Conservation (phyloP, 495 filamentous ascomycete species). For the Talaromyces nanjingensis region DNA sequence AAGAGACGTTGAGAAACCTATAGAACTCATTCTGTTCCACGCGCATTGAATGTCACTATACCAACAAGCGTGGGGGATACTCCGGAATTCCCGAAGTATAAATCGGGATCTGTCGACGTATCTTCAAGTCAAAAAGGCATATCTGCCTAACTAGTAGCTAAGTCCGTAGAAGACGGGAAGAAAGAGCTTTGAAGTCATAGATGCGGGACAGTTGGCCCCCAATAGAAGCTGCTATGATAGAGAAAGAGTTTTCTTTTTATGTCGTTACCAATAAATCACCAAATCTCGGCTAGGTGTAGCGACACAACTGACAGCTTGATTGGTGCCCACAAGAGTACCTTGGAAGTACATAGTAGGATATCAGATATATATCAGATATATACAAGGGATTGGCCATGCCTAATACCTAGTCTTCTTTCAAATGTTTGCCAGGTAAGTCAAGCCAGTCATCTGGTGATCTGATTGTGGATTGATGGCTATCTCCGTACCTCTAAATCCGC, state of each 20-base stretch:
- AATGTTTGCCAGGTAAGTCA: neutral
- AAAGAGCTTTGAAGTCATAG: neutral
- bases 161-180: neutral
- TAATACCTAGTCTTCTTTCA: neutral
- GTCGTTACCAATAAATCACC: neutral
- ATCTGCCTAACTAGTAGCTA: neutral
- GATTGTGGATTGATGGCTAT: neutral
- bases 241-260: neutral
- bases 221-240: neutral
- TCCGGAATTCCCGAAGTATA: neutral
- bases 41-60: neutral
- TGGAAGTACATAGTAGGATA: neutral
- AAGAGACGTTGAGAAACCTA: neutral
- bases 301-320: neutral
- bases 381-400: neutral
- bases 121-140: neutral
- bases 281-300: neutral
- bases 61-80: neutral
- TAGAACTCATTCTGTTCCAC: neutral
- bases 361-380: neutral
- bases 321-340: neutral
- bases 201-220: neutral
- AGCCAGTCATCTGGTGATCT: neutral
- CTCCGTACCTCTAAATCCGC: neutral
- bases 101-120: neutral